These are phyloP conservation scores for Salicornia ramosissima DNA, from an alignment of 148 eudicot species.

Conservation along the genomic window DNA sequence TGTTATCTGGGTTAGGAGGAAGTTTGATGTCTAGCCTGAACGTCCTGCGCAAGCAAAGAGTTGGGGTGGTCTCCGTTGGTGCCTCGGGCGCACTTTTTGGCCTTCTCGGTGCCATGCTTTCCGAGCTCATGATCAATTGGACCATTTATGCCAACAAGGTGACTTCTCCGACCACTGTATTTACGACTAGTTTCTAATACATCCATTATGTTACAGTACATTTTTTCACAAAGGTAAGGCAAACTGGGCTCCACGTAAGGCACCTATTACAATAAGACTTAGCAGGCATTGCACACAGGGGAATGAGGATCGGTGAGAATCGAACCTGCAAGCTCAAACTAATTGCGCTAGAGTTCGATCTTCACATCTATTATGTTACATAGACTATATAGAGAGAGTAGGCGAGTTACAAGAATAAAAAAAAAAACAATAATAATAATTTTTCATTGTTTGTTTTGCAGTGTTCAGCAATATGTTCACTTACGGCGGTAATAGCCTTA, in stretches of 20 bases:
- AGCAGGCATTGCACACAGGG: too few relatives aligned
- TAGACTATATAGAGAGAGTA: too few relatives aligned
- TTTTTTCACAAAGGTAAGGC: too few relatives aligned
- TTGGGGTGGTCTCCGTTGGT: constrained; percentile 37
- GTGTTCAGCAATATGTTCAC: constrained; percentile 38
- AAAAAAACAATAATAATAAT: too few relatives aligned
- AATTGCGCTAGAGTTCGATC: too few relatives aligned
- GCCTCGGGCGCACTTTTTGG: constrained; percentile 52
- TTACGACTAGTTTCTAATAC: background rate
- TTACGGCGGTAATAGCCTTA: constrained; percentile 27
- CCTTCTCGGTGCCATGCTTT: constrained; percentile 51
- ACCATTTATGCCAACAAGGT: constrained; percentile 45
- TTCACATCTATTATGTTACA: too few relatives aligned
- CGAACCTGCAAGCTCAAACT: too few relatives aligned
- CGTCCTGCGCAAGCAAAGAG: constrained; percentile 5
- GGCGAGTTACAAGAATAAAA: too few relatives aligned
- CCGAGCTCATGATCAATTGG: constrained; percentile 47
- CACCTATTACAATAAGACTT: too few relatives aligned
- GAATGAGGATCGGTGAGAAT: too few relatives aligned
- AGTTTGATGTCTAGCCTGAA: constrained; percentile 37
- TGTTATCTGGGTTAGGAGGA: constrained; percentile 47
- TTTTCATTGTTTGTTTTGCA: background rate
- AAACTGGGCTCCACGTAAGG: too few relatives aligned
- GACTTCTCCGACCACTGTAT: background rate
- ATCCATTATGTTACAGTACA: too few relatives aligned